Percentiles rank a stretch among this genome's conserved stretches.
These are phyloP conservation scores for Geranomyces variabilis DNA, from an alignment of 192 early-diverging fungal genomes.

Conservation along the genomic window DNA sequence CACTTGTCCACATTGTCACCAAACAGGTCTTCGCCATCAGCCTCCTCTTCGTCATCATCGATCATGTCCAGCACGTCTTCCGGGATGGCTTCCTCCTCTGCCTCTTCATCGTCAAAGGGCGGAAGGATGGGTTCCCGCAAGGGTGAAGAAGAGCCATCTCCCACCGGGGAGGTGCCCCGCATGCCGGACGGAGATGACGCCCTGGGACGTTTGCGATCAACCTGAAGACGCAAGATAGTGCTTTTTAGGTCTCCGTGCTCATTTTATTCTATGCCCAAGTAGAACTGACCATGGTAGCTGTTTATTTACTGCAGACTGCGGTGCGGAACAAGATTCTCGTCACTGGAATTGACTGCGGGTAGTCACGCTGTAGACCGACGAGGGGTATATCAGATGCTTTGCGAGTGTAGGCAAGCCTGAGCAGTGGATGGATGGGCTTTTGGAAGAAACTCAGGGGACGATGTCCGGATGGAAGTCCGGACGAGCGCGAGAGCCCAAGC, in stretches of 20 bases:
- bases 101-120: conserved; percentile 45
- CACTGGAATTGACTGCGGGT: too few relatives aligned
- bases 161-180: conserved; percentile 18
- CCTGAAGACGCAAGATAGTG: neutral
- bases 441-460: neutral
- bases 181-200: conserved; percentile 11
- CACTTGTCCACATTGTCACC: conserved; percentile 82
- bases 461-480: neutral
- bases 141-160: neutral
- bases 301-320: too few relatives aligned
- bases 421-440: too few relatives aligned
- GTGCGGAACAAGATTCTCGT: too few relatives aligned
- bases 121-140: conserved; percentile 12
- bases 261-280: too few relatives aligned
- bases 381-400: too few relatives aligned
- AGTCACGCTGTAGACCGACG: too few relatives aligned
- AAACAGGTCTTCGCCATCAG: conserved; percentile 91
- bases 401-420: too few relatives aligned
- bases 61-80: conserved; percentile 47
- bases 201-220: conserved; percentile 29
- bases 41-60: conserved; percentile 62
- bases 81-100: conserved; percentile 57
- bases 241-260: too few relatives aligned
- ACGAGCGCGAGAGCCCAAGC: too few relatives aligned
- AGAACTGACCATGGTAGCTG: too few relatives aligned